Conservation (phyloP, 495 filamentous ascomycete species). For the Cudoniella acicularis region DNA sequence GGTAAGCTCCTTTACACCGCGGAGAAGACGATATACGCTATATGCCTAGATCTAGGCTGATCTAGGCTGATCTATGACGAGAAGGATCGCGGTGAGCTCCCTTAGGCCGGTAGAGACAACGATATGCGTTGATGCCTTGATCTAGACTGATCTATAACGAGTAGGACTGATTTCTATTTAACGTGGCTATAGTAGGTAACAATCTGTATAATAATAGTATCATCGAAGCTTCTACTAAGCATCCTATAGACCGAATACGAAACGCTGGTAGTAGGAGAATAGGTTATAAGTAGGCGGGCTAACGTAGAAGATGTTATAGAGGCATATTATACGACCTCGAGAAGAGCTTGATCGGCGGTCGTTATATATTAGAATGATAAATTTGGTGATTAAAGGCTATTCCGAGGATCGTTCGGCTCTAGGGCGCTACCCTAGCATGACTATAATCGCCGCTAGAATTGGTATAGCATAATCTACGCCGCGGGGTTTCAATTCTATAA, state of each 20-base stretch:
- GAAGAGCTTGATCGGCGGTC: conserved; percentile 14
- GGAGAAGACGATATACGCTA: conserved; percentile 3
- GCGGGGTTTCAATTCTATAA: conserved; percentile 13
- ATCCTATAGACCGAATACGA: conserved; percentile 18
- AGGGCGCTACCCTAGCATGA: conserved; percentile 14
- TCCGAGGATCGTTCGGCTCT: conserved; percentile 5
- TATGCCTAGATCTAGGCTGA: conserved; percentile 5
- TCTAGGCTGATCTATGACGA: background rate
- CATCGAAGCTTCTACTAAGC: conserved; percentile 18
- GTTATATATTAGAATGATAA: conserved; percentile 19
- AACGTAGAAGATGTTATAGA: conserved; percentile 9
- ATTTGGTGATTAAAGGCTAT: conserved; percentile 10
- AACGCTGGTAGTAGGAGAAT: conserved; percentile 13
- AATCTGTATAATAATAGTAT: conserved; percentile 14
- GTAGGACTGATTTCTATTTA: conserved; percentile 11
- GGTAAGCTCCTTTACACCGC: background rate
- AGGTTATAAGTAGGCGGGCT: conserved; percentile 11
- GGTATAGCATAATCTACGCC: conserved; percentile 10
- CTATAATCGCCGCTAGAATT: conserved; percentile 7
- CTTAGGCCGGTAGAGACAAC: background rate
- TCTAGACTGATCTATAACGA: conserved; percentile 15
- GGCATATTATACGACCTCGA: conserved; percentile 14
- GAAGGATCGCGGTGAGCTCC: background rate
- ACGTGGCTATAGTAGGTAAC: conserved; percentile 9
- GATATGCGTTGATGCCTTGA: conserved; percentile 9